Evolutionary conservation across 2,329 filamentous ascomycete genomes (phyloP).

Genomic region (Didymella pinodella): DNA sequence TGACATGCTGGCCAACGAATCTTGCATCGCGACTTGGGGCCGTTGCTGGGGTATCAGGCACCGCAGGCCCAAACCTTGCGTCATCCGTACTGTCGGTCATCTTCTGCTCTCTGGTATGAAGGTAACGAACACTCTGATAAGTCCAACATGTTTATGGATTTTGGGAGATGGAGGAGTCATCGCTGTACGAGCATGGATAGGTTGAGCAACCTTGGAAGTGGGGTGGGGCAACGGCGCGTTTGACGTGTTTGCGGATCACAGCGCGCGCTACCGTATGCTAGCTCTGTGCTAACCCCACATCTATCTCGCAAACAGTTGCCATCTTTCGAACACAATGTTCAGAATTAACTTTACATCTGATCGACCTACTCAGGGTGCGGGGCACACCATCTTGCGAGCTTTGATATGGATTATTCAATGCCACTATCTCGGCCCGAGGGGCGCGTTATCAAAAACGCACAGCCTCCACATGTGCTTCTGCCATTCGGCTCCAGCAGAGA

Average conservation of each 20-base stretch:
- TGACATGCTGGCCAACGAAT: slow-evolving; percentile 17
- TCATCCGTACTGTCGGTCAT: not conserved
- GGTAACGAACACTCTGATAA: not conserved
- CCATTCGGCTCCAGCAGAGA: not conserved
- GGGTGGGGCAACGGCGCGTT: not conserved
- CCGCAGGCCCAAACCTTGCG: slow-evolving; percentile 5
- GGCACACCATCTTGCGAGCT: too few relatives aligned
- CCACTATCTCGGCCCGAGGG: not conserved
- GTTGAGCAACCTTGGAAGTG: not conserved
- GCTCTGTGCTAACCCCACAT: not conserved
- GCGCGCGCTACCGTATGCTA: not conserved
- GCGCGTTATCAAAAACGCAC: not conserved
- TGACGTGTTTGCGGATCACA: not conserved
- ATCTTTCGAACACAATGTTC: not conserved
- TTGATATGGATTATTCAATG: too few relatives aligned
- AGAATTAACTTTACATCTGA: not conserved
- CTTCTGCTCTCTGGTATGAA: too few relatives aligned
- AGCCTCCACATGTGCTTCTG: not conserved
- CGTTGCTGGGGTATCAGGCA: slow-evolving; percentile 12
- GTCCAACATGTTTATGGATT: not conserved
- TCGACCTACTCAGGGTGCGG: too few relatives aligned
- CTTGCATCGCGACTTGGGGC: slow-evolving; percentile 18
- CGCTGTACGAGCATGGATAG: not conserved
- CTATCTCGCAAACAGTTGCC: not conserved
- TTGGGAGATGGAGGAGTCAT: not conserved